Conservation (phyloP, 2,329 filamentous ascomycete species). For the Thelonectria blattea region DNA sequence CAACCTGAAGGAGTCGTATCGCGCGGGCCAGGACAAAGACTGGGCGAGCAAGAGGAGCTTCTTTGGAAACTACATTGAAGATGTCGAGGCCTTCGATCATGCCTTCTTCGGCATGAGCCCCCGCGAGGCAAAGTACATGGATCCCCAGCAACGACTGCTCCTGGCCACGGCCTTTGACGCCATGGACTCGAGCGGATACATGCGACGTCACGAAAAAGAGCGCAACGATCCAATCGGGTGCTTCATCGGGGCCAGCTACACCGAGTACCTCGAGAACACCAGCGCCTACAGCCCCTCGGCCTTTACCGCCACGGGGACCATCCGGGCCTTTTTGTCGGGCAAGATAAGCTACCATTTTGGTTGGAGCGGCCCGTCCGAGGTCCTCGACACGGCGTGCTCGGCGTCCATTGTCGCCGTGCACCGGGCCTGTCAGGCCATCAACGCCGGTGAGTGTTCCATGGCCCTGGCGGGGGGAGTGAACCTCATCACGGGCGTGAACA, state of each 20-base stretch:
- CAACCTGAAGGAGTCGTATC: conserved; percentile 20
- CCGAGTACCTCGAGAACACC: conserved; percentile 16
- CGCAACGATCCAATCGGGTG: conserved; percentile 11
- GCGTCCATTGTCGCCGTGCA: conserved; percentile 46
- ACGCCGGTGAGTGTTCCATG: conserved; percentile 39
- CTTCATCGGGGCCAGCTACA: conserved; percentile 14
- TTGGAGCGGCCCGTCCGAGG: conserved; percentile 45
- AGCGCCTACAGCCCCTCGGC: conserved; percentile 10
- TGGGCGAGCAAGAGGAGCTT: conserved; percentile 23
- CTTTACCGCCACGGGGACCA: conserved; percentile 46
- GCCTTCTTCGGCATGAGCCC: conserved; percentile 49
- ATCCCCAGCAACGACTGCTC: conserved; percentile 48
- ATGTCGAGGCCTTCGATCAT: conserved; percentile 44
- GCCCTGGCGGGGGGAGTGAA: conserved; percentile 49
- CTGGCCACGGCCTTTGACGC: conserved; percentile 51
- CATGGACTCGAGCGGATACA: conserved; percentile 40
- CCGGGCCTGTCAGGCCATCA: conserved; percentile 40
- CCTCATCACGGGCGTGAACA: conserved; percentile 41
- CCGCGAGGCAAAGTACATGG: conserved; percentile 45
- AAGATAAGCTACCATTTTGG: conserved; percentile 46
- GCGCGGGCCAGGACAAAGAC: conserved; percentile 19
- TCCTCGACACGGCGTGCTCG: conserved; percentile 49
- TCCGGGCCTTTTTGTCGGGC: conserved; percentile 43
- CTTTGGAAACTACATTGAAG: conserved; percentile 24
- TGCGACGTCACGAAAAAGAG: conserved; percentile 17